phyloP scores from a whole-genome alignment of 306 rosid genomes.

The Cucurbita moschata region DNA sequence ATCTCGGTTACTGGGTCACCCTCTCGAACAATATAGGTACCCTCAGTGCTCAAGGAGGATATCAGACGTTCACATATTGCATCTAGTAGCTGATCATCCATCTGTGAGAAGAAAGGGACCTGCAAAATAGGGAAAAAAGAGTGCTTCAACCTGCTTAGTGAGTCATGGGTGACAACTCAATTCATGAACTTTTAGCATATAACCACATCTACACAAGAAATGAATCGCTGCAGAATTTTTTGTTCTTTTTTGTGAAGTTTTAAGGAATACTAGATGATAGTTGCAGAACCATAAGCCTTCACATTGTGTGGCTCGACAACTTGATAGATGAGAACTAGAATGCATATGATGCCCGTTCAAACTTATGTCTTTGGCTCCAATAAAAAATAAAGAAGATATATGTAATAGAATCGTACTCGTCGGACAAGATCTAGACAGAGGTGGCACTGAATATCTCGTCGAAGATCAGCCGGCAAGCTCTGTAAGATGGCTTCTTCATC shows the following conservation, averaged over 20 bases:
- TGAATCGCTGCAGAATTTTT: neutral
- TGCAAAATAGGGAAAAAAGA: slow-evolving; percentile 13
- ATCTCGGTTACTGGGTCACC: slow-evolving; percentile 94
- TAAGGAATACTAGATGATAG: neutral
- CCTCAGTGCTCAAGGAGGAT: slow-evolving; percentile 81
- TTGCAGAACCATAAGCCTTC: neutral
- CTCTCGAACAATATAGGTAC: slow-evolving; percentile 79
- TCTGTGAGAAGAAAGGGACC: slow-evolving; percentile 97
- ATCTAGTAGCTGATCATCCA: slow-evolving; percentile 94
- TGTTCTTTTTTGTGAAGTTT: neutral
- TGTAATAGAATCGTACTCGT: slow-evolving; percentile 39
- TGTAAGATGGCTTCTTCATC: slow-evolving; percentile 78
- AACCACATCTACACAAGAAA: neutral
- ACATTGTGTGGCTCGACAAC: neutral
- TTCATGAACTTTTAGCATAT: neutral
- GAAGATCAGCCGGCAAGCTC: slow-evolving; percentile 86
- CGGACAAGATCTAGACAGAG: slow-evolving; percentile 90
- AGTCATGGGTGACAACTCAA: neutral
- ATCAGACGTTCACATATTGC: slow-evolving; percentile 93
- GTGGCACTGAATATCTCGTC: slow-evolving; percentile 90
- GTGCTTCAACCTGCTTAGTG: slow-evolving; percentile 6
- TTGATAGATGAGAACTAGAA: neutral
- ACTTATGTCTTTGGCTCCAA: neutral
- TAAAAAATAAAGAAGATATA: neutral
- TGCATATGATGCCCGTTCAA: neutral